Percentiles rank a stretch among this genome's conserved stretches.
phyloP scores from a whole-genome alignment of 1,139 yeast species.

The Lodderomyces orthopsilosis region DNA sequence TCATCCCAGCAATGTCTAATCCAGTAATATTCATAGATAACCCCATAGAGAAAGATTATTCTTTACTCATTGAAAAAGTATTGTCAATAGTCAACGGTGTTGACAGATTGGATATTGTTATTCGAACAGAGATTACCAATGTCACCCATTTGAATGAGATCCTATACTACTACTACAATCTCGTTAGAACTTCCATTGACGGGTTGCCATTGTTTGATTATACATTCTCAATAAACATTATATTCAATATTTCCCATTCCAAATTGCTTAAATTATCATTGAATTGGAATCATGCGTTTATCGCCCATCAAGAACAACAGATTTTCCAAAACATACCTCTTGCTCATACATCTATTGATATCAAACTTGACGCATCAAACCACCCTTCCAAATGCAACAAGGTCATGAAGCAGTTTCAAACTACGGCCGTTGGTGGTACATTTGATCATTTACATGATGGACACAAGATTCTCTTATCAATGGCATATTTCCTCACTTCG shows the following conservation, averaged over 20 bases:
- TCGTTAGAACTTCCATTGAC: conserved; percentile 21
- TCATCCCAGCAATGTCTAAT: conserved; percentile 12
- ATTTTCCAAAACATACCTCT: background rate
- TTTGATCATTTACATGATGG: conserved; percentile 97
- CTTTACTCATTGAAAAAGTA: conserved; percentile 16
- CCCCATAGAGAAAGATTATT: conserved; percentile 26
- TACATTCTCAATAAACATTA: conserved; percentile 30
- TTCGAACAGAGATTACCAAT: conserved; percentile 18
- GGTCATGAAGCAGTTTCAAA: conserved; percentile 7
- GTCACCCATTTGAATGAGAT: conserved; percentile 24
- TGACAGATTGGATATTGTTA: conserved; percentile 23
- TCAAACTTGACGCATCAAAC: background rate
- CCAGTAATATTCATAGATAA: conserved; percentile 25
- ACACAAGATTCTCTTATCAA: conserved; percentile 78
- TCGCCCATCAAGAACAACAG: conserved; percentile 5
- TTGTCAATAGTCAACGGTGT: conserved; percentile 6
- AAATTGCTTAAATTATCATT: conserved; percentile 4
- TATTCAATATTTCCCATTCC: conserved; percentile 21
- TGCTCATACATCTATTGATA: background rate
- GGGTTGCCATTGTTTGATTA: conserved; percentile 17
- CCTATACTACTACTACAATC: conserved; percentile 27
- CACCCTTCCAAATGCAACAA: background rate
- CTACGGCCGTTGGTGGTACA: conserved; percentile 84
- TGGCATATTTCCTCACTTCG: conserved; percentile 62
- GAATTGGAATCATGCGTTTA: conserved; percentile 9